These are phyloP conservation scores for Pachyrhizus erosus DNA, from an alignment of 306 rosid genomes.

Conservation along the genomic window DNA sequence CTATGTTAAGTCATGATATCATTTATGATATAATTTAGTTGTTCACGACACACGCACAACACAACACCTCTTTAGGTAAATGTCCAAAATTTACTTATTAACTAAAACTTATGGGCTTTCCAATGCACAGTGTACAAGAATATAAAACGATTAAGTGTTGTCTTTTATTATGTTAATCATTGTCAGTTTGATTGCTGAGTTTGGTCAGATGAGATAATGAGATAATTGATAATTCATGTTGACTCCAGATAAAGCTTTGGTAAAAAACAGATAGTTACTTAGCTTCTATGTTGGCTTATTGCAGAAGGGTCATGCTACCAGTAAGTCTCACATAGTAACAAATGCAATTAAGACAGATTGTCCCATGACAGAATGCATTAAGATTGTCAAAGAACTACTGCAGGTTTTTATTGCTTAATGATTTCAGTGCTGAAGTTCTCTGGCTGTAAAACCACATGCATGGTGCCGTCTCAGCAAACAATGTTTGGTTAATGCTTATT, in stretches of 20 bases:
- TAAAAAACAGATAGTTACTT: slow-evolving; percentile 7
- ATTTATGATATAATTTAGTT: slow-evolving; percentile 21
- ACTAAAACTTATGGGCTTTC: background rate
- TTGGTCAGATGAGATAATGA: slow-evolving; percentile 21
- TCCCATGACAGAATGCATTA: slow-evolving; percentile 78
- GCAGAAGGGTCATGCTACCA: slow-evolving; percentile 87
- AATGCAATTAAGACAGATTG: slow-evolving; percentile 91
- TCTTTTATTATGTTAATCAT: slow-evolving; percentile 2
- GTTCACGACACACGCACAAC: background rate
- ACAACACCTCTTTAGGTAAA: background rate
- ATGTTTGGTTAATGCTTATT: slow-evolving; percentile 20
- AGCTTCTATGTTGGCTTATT: slow-evolving; percentile 36
- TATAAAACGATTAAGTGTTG: background rate
- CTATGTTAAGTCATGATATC: slow-evolving; percentile 21
- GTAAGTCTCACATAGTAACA: slow-evolving; percentile 84
- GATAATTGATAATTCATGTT: slow-evolving; percentile 24
- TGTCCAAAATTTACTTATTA: background rate
- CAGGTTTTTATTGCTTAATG: slow-evolving; percentile 33
- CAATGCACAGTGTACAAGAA: background rate
- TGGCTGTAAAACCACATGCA: background rate
- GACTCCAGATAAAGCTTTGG: slow-evolving; percentile 19
- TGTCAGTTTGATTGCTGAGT: background rate
- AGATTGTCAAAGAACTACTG: slow-evolving; percentile 71
- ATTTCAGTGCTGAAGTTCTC: slow-evolving; percentile 13
- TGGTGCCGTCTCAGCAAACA: background rate